These are phyloP conservation scores for Linanthus parryae DNA, from an alignment of 148 eudicot species.

Conservation along the genomic window DNA sequence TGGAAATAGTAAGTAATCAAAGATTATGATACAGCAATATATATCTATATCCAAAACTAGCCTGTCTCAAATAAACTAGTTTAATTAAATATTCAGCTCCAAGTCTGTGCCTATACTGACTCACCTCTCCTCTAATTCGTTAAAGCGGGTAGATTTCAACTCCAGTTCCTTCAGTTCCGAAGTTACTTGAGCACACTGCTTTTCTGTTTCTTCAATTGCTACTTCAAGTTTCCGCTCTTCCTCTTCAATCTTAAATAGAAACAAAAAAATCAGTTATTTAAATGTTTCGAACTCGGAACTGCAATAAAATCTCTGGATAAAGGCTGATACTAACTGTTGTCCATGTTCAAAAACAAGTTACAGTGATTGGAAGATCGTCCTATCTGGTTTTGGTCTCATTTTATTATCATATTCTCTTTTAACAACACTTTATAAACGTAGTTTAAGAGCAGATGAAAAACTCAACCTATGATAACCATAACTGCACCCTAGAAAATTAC, in stretches of 20 bases:
- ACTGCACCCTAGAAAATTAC: too few species aligned
- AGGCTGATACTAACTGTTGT: background rate
- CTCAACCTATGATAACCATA: too few species aligned
- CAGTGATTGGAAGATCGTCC: too few species aligned
- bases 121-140: conserved; percentile 93
- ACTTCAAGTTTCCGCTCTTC: conserved; percentile 94
- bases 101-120: too few species aligned
- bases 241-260: conserved; percentile 69
- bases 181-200: conserved; percentile 73
- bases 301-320: conserved; percentile 5
- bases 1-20: background rate
- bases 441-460: too few species aligned
- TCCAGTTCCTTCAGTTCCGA: conserved; percentile 87
- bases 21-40: too few species aligned
- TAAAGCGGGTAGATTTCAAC: conserved; percentile 77
- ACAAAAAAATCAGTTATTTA: conserved; percentile 14
- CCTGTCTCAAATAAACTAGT: too few species aligned
- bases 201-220: conserved; percentile 88
- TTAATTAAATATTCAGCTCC: too few species aligned
- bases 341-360: background rate
- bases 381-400: too few species aligned
- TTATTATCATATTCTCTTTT: too few species aligned
- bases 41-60: too few species aligned
- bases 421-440: too few species aligned
- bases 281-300: conserved; percentile 13